Percentiles rank a stretch among this genome's conserved stretches.
Evolutionary conservation across 2,329 filamentous ascomycete species (phyloP).

Genomic region (Pleomassaria siparia): DNA sequence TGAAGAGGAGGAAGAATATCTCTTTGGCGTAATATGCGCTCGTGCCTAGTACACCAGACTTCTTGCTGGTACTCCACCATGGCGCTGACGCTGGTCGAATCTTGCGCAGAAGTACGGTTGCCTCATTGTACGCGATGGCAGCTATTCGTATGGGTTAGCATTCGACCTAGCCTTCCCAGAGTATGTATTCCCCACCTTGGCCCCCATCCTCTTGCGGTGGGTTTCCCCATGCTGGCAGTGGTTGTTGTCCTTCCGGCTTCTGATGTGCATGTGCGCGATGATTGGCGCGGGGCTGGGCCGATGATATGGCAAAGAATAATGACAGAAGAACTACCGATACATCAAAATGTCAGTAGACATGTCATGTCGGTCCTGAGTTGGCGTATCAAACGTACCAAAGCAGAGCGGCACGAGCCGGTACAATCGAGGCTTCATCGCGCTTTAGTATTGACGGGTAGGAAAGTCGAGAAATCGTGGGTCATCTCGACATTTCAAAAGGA

Average conservation of each 20-base stretch:
- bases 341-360: slow-evolving; percentile 24
- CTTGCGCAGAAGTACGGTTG: slow-evolving; percentile 43
- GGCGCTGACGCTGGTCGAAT: slow-evolving; percentile 44
- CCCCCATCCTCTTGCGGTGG: slow-evolving; percentile 13
- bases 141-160: slow-evolving; percentile 20
- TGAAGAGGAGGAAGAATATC: slow-evolving; percentile 64
- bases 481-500: slow-evolving; percentile 32
- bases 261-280: slow-evolving; percentile 25
- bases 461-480: slow-evolving; percentile 21
- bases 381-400: slow-evolving; percentile 27
- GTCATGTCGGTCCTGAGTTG: slow-evolving; percentile 8
- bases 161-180: slow-evolving; percentile 9
- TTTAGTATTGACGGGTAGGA: slow-evolving; percentile 14
- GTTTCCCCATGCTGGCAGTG: slow-evolving; percentile 16
- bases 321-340: slow-evolving; percentile 33
- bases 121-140: slow-evolving; percentile 40
- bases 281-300: slow-evolving; percentile 26
- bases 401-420: slow-evolving; percentile 41
- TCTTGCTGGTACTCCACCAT: slow-evolving; percentile 50
- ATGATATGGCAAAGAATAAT: slow-evolving; percentile 27
- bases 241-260: slow-evolving; percentile 24
- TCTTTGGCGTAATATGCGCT: slow-evolving; percentile 63
- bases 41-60: slow-evolving; percentile 60
- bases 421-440: slow-evolving; percentile 37
- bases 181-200: slow-evolving; percentile 15